Evolutionary conservation across 2,329 filamentous ascomycete genomes (phyloP).

Genomic region (Endoconidiophora laricicola): DNA sequence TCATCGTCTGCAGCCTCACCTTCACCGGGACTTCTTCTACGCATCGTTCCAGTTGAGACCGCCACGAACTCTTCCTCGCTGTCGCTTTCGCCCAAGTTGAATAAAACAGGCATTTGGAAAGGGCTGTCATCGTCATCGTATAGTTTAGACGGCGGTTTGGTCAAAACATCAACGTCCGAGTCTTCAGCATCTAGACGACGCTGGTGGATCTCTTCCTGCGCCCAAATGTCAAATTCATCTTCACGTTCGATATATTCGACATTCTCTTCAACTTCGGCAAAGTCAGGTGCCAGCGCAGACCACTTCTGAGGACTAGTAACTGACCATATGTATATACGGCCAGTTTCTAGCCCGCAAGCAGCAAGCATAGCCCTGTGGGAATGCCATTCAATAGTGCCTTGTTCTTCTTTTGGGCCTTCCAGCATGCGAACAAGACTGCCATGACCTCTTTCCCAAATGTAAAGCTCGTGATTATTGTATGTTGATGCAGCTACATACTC

Average conservation of each 20-base stretch:
- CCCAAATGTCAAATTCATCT: constrained; percentile 96
- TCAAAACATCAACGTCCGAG: constrained; percentile 81
- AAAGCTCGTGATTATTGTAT: constrained; percentile 96
- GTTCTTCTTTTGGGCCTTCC: constrained; percentile 89
- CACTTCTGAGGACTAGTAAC: constrained; percentile 90
- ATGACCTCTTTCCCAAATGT: constrained; percentile 90
- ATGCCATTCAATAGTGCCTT: constrained; percentile 96
- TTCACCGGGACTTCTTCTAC: constrained; percentile 66
- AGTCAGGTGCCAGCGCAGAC: constrained; percentile 93
- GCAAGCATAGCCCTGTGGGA: constrained; percentile 73
- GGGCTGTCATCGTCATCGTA: constrained; percentile 41
- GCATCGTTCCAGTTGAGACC: constrained; percentile 63
- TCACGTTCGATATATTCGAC: constrained; percentile 91
- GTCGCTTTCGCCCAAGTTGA: constrained; percentile 84
- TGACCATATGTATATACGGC: constrained; percentile 89
- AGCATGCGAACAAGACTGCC: constrained; percentile 92
- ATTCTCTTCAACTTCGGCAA: constrained; percentile 94
- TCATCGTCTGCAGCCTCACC: constrained; percentile 43
- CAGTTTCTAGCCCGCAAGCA: constrained; percentile 82
- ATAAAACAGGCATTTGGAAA: constrained; percentile 88
- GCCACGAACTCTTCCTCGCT: constrained; percentile 76
- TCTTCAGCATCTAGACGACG: constrained; percentile 80
- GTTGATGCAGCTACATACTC: constrained; percentile 95
- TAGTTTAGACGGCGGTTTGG: constrained; percentile 48
- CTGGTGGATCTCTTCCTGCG: constrained; percentile 85